phyloP scores from a whole-genome alignment of 148 eudicot genomes.

The Cornus kousa region DNA sequence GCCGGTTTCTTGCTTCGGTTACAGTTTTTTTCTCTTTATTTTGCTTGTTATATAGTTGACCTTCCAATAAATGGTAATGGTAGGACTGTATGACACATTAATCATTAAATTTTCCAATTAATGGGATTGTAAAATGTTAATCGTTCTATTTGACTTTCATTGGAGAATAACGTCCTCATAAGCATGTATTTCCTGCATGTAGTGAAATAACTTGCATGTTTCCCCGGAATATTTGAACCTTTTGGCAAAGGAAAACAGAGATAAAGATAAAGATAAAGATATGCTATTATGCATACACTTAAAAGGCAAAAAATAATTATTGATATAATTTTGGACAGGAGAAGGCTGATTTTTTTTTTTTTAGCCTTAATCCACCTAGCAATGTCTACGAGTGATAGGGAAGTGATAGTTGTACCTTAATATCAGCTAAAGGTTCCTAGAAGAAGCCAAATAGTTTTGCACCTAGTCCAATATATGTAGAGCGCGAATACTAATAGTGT shows the following conservation, averaged over 20 bases:
- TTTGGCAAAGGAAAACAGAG: too few species aligned
- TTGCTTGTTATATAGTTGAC: not conserved
- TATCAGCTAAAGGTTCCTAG: not conserved
- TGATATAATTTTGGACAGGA: too few species aligned
- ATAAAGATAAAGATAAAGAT: too few species aligned
- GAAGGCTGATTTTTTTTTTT: not conserved
- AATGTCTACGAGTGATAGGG: not conserved
- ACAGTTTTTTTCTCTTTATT: slow-evolving; percentile 5
- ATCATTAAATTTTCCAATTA: not conserved
- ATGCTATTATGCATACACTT: too few species aligned
- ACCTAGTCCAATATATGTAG: not conserved
- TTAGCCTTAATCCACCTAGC: not conserved
- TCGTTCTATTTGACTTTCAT: not conserved
- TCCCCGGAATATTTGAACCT: not conserved
- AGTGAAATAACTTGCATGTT: not conserved
- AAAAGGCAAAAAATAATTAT: too few species aligned
- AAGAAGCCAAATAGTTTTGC: too few species aligned
- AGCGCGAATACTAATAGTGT: not conserved
- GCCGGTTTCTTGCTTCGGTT: slow-evolving; percentile 99
- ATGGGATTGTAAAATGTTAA: too few species aligned
- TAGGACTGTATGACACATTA: not conserved
- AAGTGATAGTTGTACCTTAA: too few species aligned
- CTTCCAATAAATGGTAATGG: not conserved
- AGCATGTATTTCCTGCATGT: not conserved
- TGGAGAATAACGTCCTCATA: not conserved